phyloP scores from a whole-genome alignment of 2,329 filamentous ascomycete species.

The Neofusicoccum laricinum region DNA sequence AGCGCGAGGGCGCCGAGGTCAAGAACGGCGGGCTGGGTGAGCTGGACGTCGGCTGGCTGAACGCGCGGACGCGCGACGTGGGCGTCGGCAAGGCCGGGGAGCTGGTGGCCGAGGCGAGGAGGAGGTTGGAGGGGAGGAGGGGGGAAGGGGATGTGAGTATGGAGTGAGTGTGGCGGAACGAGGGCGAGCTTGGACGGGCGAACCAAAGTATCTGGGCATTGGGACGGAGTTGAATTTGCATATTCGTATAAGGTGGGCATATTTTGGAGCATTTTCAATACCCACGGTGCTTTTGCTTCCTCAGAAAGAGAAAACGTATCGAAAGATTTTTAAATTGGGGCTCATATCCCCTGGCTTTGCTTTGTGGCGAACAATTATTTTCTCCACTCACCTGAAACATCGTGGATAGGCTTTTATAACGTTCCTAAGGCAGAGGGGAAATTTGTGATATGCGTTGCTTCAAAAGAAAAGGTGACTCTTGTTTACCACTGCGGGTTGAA shows the following conservation, averaged over 20 bases:
- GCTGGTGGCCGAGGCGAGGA: conserved; percentile 64
- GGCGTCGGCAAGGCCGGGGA: conserved; percentile 82
- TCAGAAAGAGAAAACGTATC: no score
- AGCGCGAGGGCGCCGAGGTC: conserved; percentile 20
- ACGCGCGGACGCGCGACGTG: conserved; percentile 78
- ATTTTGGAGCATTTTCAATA: background rate
- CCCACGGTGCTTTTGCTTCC: background rate
- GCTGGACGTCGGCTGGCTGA: conserved; percentile 86
- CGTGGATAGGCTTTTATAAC: no score
- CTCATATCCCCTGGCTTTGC: no score
- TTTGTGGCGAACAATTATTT: no score
- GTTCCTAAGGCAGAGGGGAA: no score
- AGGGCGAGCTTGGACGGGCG: background rate
- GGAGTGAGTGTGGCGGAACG: background rate
- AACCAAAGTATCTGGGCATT: background rate
- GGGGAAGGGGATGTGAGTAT: conserved; percentile 16
- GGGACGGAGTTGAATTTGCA: background rate
- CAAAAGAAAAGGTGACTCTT: no score
- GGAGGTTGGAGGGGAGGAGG: conserved; percentile 48
- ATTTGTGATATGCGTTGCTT: no score
- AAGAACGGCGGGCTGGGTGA: conserved; percentile 48
- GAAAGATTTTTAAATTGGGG: no score
- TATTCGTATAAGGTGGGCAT: background rate
- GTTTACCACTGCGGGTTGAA: no score
- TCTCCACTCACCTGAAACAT: no score